These are phyloP conservation scores for Tinospora cordifolia DNA, from an alignment of 164 flowering plant genomes.

Conservation along the genomic window DNA sequence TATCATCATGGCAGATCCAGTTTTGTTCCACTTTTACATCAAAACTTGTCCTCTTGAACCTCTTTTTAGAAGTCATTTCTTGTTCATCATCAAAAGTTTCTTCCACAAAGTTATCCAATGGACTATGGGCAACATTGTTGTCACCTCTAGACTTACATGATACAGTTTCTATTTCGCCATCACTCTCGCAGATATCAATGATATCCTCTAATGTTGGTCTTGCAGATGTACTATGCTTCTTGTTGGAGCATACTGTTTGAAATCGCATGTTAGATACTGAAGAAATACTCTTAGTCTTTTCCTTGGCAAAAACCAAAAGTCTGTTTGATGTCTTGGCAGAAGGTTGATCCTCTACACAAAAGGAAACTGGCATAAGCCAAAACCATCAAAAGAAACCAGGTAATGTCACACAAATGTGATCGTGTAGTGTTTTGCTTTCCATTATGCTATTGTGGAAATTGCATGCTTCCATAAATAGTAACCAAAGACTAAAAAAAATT, in stretches of 20 bases:
- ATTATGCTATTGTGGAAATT: not conserved
- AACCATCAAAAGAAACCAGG: not conserved
- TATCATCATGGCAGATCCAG: not conserved
- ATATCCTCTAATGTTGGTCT: slow-evolving; percentile 19
- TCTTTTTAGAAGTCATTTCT: slow-evolving; percentile 3
- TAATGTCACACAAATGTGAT: not conserved
- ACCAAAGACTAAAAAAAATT: not conserved
- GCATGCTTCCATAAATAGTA: not conserved
- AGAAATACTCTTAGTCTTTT: not conserved
- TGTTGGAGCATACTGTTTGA: slow-evolving; percentile 18
- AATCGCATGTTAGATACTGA: slow-evolving; percentile 3
- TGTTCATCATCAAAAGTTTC: slow-evolving; percentile 4
- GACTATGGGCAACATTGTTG: not conserved
- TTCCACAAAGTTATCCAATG: slow-evolving; percentile 4
- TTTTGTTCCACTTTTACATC: slow-evolving; percentile 13
- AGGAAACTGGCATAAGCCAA: not conserved
- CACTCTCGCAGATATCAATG: slow-evolving; percentile 40
- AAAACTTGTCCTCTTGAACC: slow-evolving; percentile 11
- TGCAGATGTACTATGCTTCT: slow-evolving; percentile 27
- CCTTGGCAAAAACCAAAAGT: slow-evolving; percentile 3
- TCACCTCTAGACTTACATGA: not conserved
- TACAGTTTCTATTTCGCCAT: slow-evolving; percentile 27
- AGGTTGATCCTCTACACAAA: slow-evolving; percentile 23
- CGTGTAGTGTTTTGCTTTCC: not conserved
- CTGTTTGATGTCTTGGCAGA: slow-evolving; percentile 7